Conservation (phyloP, 1,284 basidiomycete genomes). For the Laetiporus sulphureus region DNA sequence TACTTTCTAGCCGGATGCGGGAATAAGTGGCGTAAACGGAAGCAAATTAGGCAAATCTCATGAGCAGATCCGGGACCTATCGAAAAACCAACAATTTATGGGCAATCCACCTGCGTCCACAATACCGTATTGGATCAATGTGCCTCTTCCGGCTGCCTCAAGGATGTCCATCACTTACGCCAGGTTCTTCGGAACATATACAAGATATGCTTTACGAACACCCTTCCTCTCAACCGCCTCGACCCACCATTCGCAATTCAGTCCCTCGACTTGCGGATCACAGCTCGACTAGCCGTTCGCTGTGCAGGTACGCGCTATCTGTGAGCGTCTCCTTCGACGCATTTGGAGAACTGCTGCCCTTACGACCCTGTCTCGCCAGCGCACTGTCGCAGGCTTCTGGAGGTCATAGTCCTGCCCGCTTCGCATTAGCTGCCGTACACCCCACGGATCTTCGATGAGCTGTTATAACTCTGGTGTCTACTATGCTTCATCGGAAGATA, state of each 20-base stretch:
- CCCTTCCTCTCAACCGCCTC: neutral
- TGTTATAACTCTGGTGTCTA: conserved; percentile 15
- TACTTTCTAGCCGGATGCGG: conserved; percentile 26
- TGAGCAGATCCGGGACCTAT: conserved; percentile 20
- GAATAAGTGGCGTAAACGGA: conserved; percentile 23
- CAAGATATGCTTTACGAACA: conserved; percentile 2
- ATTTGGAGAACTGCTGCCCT: too few species aligned
- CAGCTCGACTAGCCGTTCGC: neutral
- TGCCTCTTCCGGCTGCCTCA: conserved; percentile 8
- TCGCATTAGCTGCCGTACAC: too few species aligned
- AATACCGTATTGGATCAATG: conserved; percentile 6
- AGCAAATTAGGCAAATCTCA: conserved; percentile 27
- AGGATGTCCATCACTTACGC: conserved; percentile 1
- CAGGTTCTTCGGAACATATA: conserved; percentile 2
- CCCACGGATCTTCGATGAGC: conserved; percentile 19
- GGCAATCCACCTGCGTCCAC: conserved; percentile 8
- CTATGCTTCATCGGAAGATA: conserved; percentile 15
- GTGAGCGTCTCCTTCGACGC: too few species aligned
- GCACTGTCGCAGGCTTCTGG: too few species aligned
- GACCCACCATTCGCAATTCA: neutral
- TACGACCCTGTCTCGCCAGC: too few species aligned
- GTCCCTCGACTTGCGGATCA: neutral
- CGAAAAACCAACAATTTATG: conserved; percentile 18
- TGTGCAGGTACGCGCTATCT: too few species aligned
- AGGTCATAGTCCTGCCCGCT: too few species aligned